These are phyloP conservation scores for Coniella vitis DNA, from an alignment of 2,329 filamentous ascomycete genomes.

Conservation along the genomic window DNA sequence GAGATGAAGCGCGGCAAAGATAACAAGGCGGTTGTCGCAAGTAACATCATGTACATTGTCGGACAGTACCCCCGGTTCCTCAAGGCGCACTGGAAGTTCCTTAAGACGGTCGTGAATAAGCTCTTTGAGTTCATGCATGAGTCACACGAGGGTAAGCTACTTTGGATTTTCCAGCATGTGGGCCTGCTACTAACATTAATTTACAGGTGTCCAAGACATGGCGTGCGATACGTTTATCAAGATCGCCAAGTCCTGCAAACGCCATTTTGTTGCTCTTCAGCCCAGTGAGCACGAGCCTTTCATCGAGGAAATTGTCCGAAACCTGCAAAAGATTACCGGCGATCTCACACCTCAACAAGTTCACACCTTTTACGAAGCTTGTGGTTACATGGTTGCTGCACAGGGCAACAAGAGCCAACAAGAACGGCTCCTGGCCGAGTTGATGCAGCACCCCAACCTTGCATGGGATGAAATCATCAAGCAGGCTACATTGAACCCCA, in stretches of 20 bases:
- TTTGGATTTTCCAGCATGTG: background rate
- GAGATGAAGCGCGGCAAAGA: slow-evolving; percentile 99
- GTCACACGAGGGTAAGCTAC: slow-evolving; percentile 79
- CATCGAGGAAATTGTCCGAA: slow-evolving; percentile 96
- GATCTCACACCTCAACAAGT: slow-evolving; percentile 95
- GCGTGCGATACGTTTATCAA: slow-evolving; percentile 99
- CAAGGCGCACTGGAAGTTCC: slow-evolving; percentile 99
- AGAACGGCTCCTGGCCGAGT: slow-evolving; percentile 79
- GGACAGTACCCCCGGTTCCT: slow-evolving; percentile 97
- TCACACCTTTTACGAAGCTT: slow-evolving; percentile 98
- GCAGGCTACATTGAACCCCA: slow-evolving; percentile 75
- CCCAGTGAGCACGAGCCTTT: slow-evolving; percentile 92
- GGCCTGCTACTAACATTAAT: slow-evolving; percentile 22
- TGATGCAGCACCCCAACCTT: slow-evolving; percentile 89
- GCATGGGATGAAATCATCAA: slow-evolving; percentile 96
- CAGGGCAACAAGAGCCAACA: slow-evolving; percentile 94
- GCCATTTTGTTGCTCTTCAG: slow-evolving; percentile 94
- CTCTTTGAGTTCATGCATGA: slow-evolving; percentile 99
- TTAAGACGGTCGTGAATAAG: slow-evolving; percentile 99
- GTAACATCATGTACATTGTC: slow-evolving; percentile 99
- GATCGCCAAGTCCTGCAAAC: slow-evolving; percentile 95
- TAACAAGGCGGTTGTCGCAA: slow-evolving; percentile 98
- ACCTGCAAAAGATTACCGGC: slow-evolving; percentile 90
- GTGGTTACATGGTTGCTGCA: slow-evolving; percentile 97
- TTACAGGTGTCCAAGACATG: slow-evolving; percentile 90